Base-by-base conservation (phyloP, 129 eudicot species). In the Heracleum sosnowskyi region DNA sequence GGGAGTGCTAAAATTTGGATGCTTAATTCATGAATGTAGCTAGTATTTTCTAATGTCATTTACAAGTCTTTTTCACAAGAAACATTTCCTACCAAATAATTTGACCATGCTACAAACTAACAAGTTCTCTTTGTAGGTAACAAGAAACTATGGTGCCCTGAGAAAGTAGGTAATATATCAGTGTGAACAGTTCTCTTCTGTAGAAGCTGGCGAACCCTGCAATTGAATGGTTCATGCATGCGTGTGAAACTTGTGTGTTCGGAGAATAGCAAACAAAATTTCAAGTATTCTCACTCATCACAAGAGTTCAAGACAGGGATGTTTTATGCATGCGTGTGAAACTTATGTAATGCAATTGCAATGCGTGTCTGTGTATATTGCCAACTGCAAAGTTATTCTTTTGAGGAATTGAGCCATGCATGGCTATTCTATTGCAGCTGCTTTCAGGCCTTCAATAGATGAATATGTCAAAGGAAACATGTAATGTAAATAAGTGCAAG, bases 101-200 rank as follows among this genome's bases (percentile, higher is more conserved):
- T 70, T n/a, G 13, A 57, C 42, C 70, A n/a, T 31, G 46, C 31
- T 72, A 64, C 16, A 13, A 79, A 15, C 53, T 75, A 53, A 55
- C 62, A 41, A 57, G 64, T 82, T 49, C 49, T 76, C 16, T 81
- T 35, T 87, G 87, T 75, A 92, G 98, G 92, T 84, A 24, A 88
- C 94, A 20, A 93, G 92, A 85, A 90, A 93, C 75, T 93, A 93
- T 79, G 98, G 96, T 55, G 88, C 94, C 49, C 78, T 93, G 78
- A 88, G 91, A 80, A 86, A 86, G 78, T 90, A 78, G 66, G 33
- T 57, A 15, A 73, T 46, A 11, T 64, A 33, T 71, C 66, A 64
- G 24, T 45, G 47, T 47, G 77, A 20, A 77, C 69, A 68, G 11
- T 10, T 49, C 40, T 17, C 16, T 62, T 73, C 36, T 29, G 49